Percentiles rank a stretch among this genome's conserved stretches.
Evolutionary conservation across 2,329 filamentous ascomycete species (phyloP).

Genomic region (Aureobasidium sp.): DNA sequence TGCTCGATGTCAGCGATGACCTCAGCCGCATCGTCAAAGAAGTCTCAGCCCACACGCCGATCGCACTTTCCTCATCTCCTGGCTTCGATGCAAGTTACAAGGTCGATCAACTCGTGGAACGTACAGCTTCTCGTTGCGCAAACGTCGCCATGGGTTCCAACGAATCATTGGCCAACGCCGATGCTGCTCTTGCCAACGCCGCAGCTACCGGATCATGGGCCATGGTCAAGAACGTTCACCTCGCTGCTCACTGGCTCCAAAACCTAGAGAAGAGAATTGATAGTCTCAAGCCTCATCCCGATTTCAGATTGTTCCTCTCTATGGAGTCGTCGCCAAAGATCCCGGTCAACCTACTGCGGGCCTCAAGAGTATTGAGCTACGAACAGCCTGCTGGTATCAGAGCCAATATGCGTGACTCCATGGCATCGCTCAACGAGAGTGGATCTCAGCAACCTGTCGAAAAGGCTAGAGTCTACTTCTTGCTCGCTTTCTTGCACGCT

Average conservation of each 20-base stretch:
- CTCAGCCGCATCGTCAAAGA: constrained; percentile 77
- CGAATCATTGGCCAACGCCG: constrained; percentile 82
- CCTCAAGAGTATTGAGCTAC: constrained; percentile 91
- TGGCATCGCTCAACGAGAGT: constrained; percentile 60
- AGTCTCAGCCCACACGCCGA: constrained; percentile 75
- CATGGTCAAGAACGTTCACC: constrained; percentile 96
- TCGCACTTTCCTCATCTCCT: constrained; percentile 87
- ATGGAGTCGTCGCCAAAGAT: constrained; percentile 98
- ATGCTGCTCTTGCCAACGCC: constrained; percentile 90
- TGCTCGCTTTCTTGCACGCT: constrained; percentile 90
- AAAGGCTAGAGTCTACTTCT: constrained; percentile 78
- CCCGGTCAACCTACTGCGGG: constrained; percentile 87
- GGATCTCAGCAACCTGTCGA: constrained; percentile 64
- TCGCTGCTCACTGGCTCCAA: constrained; percentile 92
- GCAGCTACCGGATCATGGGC: constrained; percentile 93
- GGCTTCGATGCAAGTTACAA: constrained; percentile 99
- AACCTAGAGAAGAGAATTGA: constrained; percentile 96
- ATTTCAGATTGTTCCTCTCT: constrained; percentile 92
- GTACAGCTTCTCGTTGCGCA: constrained; percentile 73
- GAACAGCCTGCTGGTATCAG: constrained; percentile 95
- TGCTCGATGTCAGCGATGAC: constrained; percentile 81
- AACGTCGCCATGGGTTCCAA: constrained; percentile 99
- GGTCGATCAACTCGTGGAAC: constrained; percentile 88
- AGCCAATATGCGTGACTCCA: constrained; percentile 97
- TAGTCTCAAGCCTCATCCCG: constrained; percentile 82